Evolutionary conservation across 257 asterid genomes (phyloP).

Genomic region (Solanum tarapatanum): DNA sequence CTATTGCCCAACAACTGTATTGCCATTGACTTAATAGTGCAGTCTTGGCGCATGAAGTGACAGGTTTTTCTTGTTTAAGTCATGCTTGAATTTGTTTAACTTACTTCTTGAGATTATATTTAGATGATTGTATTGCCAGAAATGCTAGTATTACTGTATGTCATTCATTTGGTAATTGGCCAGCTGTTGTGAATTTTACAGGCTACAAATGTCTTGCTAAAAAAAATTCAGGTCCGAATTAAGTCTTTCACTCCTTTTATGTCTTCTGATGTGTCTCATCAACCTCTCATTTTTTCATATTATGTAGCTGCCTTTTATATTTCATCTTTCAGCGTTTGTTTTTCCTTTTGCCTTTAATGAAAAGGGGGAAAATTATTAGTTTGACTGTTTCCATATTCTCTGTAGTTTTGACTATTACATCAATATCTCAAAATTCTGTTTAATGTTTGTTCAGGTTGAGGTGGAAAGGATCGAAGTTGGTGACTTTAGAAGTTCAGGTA

Average conservation of each 20-base stretch:
- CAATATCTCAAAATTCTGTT: not conserved
- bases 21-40: not conserved
- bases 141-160: not conserved
- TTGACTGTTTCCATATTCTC: not conserved
- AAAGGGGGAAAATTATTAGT: not conserved
- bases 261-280: not conserved
- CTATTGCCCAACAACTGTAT: not conserved
- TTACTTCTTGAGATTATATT: not conserved
- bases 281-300: not conserved
- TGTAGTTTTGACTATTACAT: not conserved
- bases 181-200: not conserved
- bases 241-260: not conserved
- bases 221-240: not conserved
- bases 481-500: conserved; percentile 62
- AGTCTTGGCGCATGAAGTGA: not conserved
- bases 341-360: not conserved
- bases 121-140: not conserved
- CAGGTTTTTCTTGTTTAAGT: not conserved
- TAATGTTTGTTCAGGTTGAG: conserved; percentile 61
- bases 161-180: not conserved
- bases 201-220: not conserved
- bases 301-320: not conserved
- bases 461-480: conserved; percentile 84
- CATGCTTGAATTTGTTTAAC: not conserved
- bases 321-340: not conserved